Base-by-base conservation (phyloP, 1,284 basidiomycete species). In the Cutaneotrichosporon spelunceum region DNA sequence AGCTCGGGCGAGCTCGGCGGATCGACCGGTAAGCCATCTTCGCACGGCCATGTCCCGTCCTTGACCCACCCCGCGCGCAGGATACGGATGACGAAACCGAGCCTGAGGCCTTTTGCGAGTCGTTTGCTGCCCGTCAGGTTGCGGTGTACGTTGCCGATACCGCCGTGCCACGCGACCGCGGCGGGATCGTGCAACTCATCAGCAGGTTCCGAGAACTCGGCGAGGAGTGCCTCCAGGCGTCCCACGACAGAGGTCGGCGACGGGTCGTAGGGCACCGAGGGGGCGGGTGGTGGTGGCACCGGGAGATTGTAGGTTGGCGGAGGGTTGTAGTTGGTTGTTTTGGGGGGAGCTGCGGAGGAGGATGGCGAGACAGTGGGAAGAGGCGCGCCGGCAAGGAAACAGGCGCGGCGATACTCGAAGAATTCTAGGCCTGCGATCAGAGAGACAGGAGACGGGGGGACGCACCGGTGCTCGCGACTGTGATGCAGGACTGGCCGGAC, bases 41-140 rank as follows among this genome's bases (percentile, higher is more conserved):
- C 74, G 10, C 66, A 59, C 2, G 79, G 77, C 78, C 78, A 79
- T 4, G 75, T 74, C 16, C 78, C 78, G 56, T 79, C 77, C 55
- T 68, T 59, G 11, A 77, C 68, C 78, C 78, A 79, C 10, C 73
- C 70, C 4, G 73, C 70, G 45, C 67, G 66, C 9, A 78, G 66
- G 36, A 77, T 71, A 47, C 75, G 74, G 62, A 79, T 75, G 2
- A 77, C 73, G 30, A 77, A 50, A 10, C 74, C 72, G 36, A 79
- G 62, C 56, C 69, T 63, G 59, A 78, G 50, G 6, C 72, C 68
- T 36, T 65, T 68, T 4, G 69, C 66, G 29, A 79, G 60, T 59
- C 60, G 61, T 57, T 69, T 73, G 3, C 72, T 70, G 14, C 64
- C 71, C 2, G 60, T 69, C 36, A 77, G 66, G 48, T 69, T 68